Evolutionary conservation across 768 basidiomycete genomes (phyloP).

Genomic region (Agrocybe pediades): DNA sequence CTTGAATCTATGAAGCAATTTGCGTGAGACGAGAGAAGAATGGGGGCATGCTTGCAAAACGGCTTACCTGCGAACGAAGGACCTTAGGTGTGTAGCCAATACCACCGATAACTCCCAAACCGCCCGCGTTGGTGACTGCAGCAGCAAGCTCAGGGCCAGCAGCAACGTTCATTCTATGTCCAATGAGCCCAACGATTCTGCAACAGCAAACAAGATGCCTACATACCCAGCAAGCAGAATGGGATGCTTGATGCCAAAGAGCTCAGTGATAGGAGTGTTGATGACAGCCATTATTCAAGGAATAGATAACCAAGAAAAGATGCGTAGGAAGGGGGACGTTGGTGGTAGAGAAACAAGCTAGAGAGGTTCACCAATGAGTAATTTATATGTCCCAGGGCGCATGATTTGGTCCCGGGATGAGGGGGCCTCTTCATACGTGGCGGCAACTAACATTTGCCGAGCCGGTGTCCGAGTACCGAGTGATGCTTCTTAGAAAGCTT

Average conservation of each 20-base stretch:
- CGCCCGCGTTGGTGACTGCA: constrained; percentile 93
- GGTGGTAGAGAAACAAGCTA: background rate
- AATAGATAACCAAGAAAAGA: constrained; percentile 4
- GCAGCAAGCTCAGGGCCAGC: constrained; percentile 83
- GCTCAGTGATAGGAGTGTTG: constrained; percentile 82
- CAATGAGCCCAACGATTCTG: background rate
- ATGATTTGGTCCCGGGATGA: constrained; percentile 1
- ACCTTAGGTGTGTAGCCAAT: constrained; percentile 84
- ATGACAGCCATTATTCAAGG: constrained; percentile 57
- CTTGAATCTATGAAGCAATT: constrained; percentile 53
- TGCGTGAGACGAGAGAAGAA: background rate
- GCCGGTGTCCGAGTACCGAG: background rate
- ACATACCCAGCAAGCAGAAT: constrained; percentile 77
- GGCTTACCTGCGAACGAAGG: constrained; percentile 69
- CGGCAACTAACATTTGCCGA: background rate
- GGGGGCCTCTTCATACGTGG: no score
- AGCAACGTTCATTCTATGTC: constrained; percentile 46
- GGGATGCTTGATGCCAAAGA: constrained; percentile 89
- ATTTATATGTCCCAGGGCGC: constrained; percentile 17
- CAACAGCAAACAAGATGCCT: background rate
- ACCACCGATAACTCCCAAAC: constrained; percentile 91
- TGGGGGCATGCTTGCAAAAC: background rate
- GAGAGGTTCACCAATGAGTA: constrained; percentile 2
- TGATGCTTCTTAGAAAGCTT: no score
- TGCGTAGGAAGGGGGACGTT: constrained; percentile 7